Evolutionary conservation across 2,329 filamentous ascomycete genomes (phyloP).

Genomic region (Botrytis medusae): DNA sequence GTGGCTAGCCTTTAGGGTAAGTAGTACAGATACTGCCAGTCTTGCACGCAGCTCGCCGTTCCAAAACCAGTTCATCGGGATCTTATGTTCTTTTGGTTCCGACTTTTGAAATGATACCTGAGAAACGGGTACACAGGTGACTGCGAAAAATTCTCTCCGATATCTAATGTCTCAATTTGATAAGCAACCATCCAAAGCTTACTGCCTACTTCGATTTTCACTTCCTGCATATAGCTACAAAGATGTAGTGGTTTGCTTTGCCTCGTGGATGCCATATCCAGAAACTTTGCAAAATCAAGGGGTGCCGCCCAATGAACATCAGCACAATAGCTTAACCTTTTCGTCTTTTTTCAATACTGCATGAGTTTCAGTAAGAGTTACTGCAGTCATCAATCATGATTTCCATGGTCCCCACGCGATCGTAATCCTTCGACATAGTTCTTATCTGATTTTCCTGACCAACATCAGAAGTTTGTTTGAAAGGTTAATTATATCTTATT

Average conservation of each 20-base stretch:
- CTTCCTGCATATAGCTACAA: neutral
- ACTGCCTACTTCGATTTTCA: neutral
- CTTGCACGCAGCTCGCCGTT: constrained; percentile 22
- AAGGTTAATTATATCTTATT: neutral
- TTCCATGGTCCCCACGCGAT: constrained; percentile 10
- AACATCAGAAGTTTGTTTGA: neutral
- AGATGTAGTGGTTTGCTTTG: neutral
- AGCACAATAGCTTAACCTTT: neutral
- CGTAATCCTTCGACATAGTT: neutral
- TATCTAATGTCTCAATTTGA: neutral
- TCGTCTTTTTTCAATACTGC: neutral
- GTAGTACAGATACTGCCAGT: constrained; percentile 20
- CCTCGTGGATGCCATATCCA: constrained; percentile 14
- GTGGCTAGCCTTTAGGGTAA: constrained; percentile 18
- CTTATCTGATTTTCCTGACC: neutral
- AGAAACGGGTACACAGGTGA: constrained; percentile 3
- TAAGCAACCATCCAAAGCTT: neutral
- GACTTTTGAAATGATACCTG: constrained; percentile 2
- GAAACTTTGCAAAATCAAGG: constrained; percentile 6
- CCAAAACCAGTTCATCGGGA: constrained; percentile 23
- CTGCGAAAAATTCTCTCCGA: neutral
- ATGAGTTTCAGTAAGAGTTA: constrained; percentile 3
- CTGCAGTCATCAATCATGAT: constrained; percentile 5
- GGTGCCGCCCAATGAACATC: neutral
- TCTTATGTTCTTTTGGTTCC: constrained; percentile 10